Evolutionary conservation across 345 rosid species (phyloP).

Genomic region (Acer campestre): DNA sequence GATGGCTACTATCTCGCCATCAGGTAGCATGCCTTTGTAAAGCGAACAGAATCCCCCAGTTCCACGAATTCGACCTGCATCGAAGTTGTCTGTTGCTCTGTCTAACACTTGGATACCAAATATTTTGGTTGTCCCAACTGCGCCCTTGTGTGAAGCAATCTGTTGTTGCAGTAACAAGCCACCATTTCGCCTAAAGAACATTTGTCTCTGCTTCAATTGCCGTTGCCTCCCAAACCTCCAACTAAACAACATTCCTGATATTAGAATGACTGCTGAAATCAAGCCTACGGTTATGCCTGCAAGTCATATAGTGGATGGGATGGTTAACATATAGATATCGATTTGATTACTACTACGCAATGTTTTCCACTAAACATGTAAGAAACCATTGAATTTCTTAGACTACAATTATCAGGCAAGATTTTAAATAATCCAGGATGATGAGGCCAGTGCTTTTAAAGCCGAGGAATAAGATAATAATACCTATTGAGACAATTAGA

Average conservation of each 20-base stretch:
- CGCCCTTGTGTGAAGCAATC: conserved; percentile 17
- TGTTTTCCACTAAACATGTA: too few species aligned
- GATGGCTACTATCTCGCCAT: conserved; percentile 24
- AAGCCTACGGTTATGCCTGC: conserved; percentile 18
- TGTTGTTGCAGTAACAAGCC: conserved; percentile 28
- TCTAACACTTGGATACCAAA: conserved; percentile 24
- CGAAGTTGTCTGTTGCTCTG: conserved; percentile 27
- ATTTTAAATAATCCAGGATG: too few species aligned
- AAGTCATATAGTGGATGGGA: neutral
- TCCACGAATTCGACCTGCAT: conserved; percentile 18
- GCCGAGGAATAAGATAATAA: neutral
- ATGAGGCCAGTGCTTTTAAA: neutral
- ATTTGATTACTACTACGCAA: neutral
- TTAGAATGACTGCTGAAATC: neutral
- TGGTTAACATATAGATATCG: neutral
- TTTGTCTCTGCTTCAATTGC: conserved; percentile 11
- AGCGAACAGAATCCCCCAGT: conserved; percentile 27
- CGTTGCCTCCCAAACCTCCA: conserved; percentile 10
- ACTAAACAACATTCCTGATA: conserved; percentile 3
- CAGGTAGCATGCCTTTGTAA: conserved; percentile 28
- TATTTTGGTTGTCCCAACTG: conserved; percentile 15
- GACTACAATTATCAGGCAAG: neutral
- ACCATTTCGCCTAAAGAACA: conserved; percentile 23
- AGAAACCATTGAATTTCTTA: too few species aligned
- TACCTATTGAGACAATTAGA: neutral